Conservation (phyloP, 371 early-diverging fungal genomes). For the Syncephalastrum racemosum region DNA sequence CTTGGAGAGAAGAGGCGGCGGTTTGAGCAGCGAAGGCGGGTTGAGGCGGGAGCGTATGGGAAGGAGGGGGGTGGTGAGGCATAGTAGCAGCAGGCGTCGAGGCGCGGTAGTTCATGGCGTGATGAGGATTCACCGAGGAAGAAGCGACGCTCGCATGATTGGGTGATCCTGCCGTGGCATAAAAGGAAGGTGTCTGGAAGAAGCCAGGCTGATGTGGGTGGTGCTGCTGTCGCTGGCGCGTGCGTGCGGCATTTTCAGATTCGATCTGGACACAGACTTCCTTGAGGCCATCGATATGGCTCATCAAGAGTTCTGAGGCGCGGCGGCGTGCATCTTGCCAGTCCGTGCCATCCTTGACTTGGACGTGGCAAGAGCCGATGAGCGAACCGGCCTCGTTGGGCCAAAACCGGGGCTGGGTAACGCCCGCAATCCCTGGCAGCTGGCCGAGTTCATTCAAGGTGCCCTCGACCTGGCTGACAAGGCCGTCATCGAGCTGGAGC, state of each 20-base stretch:
- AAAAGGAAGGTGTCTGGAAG: constrained; percentile 27
- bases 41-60: constrained; percentile 7
- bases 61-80: neutral
- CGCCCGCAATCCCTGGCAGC: constrained; percentile 46
- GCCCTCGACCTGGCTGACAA: constrained; percentile 49
- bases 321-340: constrained; percentile 30
- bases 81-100: constrained; percentile 1
- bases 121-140: neutral
- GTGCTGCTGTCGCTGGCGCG: constrained; percentile 14
- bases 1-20: constrained; percentile 7
- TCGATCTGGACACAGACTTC: constrained; percentile 55
- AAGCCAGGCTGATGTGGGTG: constrained; percentile 22
- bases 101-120: constrained; percentile 8
- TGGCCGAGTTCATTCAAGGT: constrained; percentile 52
- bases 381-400: constrained; percentile 61
- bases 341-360: constrained; percentile 37
- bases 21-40: constrained; percentile 9
- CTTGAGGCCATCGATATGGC: constrained; percentile 46
- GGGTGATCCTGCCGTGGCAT: neutral
- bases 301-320: constrained; percentile 36
- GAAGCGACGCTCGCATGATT: too few species aligned
- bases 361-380: constrained; percentile 59
- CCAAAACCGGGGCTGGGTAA: constrained; percentile 59
- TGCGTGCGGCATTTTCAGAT: constrained; percentile 28
- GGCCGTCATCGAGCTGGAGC: constrained; percentile 53